These are phyloP conservation scores for Lichina pygmaea DNA, from an alignment of 495 filamentous ascomycete species.

Conservation along the genomic window DNA sequence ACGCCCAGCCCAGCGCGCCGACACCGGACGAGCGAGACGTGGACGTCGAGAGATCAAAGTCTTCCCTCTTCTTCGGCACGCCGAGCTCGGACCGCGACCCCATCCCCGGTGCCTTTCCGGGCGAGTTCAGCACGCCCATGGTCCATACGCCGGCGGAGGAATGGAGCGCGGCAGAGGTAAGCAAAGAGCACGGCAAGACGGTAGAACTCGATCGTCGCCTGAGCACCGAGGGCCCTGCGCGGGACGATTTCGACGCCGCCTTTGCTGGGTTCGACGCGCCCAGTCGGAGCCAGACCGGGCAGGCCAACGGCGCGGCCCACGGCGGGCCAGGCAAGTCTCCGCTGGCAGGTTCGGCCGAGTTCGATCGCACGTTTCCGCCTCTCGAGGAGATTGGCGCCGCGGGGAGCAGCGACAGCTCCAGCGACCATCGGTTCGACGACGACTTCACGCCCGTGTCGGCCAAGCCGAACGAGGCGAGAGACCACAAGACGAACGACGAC, in stretches of 20 bases:
- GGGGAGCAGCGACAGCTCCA: slow-evolving; percentile 54
- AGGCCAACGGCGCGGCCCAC: slow-evolving; percentile 10
- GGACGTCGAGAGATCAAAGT: slow-evolving; percentile 2
- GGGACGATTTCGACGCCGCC: slow-evolving; percentile 48
- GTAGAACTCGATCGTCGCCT: slow-evolving; percentile 6
- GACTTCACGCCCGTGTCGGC: slow-evolving; percentile 60
- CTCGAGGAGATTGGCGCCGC: slow-evolving; percentile 57
- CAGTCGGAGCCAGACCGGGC: slow-evolving; percentile 14
- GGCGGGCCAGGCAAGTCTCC: too few species aligned
- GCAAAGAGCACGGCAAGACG: too few species aligned
- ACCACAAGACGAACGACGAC: too few species aligned
- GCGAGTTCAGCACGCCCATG: slow-evolving; percentile 16
- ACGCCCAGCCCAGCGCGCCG: not conserved
- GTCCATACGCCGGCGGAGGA: slow-evolving; percentile 24
- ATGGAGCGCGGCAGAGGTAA: slow-evolving; percentile 7
- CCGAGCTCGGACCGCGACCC: slow-evolving; percentile 11
- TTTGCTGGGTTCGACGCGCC: slow-evolving; percentile 30
- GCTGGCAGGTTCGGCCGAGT: slow-evolving; percentile 8
- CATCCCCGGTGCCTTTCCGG: slow-evolving; percentile 32
- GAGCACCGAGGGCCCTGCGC: slow-evolving; percentile 24
- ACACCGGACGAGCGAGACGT: slow-evolving; percentile 6
- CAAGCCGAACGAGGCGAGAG: too few species aligned
- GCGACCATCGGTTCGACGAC: slow-evolving; percentile 71
- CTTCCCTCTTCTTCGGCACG: slow-evolving; percentile 8
- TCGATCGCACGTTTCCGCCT: slow-evolving; percentile 71